Percentiles rank a stretch among this genome's conserved stretches.
phyloP scores from a whole-genome alignment of 371 early-diverging fungal species.

The Paramicrosporidium saccamoebae region DNA sequence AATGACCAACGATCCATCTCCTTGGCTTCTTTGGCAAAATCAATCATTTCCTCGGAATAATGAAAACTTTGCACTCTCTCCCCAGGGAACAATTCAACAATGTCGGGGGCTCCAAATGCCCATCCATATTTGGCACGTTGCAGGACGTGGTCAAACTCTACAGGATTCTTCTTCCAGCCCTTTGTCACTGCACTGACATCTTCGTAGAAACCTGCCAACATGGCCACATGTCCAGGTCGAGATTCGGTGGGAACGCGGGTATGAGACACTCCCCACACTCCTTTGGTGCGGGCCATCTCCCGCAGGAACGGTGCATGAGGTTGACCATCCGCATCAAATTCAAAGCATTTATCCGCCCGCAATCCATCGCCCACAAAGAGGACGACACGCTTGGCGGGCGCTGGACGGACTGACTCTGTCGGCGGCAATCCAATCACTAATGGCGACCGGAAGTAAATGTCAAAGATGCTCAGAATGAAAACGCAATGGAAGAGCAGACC shows the following conservation, averaged over 20 bases:
- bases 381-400: slow-evolving; percentile 60
- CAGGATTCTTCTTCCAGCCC: slow-evolving; percentile 88
- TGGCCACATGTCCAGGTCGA: slow-evolving; percentile 84
- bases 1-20: slow-evolving; percentile 66
- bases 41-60: slow-evolving; percentile 56
- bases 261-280: slow-evolving; percentile 68
- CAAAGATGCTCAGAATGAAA: slow-evolving; percentile 66
- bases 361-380: slow-evolving; percentile 77
- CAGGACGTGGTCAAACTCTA: slow-evolving; percentile 76
- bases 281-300: slow-evolving; percentile 15
- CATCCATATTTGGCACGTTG: slow-evolving; percentile 62
- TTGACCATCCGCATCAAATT: slow-evolving; percentile 11
- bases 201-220: slow-evolving; percentile 86
- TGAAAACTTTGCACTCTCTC: slow-evolving; percentile 56
- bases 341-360: slow-evolving; percentile 62
- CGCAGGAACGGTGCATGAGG: slow-evolving; percentile 34
- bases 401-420: slow-evolving; percentile 17
- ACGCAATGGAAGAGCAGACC: slow-evolving; percentile 65
- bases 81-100: slow-evolving; percentile 70
- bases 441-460: slow-evolving; percentile 89
- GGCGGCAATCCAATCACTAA: slow-evolving; percentile 79
- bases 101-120: slow-evolving; percentile 92
- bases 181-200: slow-evolving; percentile 87
- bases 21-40: slow-evolving; percentile 55
- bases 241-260: slow-evolving; percentile 90